These are phyloP conservation scores for Dissoconium aciculare DNA, from an alignment of 2,329 filamentous ascomycete genomes.

Conservation along the genomic window DNA sequence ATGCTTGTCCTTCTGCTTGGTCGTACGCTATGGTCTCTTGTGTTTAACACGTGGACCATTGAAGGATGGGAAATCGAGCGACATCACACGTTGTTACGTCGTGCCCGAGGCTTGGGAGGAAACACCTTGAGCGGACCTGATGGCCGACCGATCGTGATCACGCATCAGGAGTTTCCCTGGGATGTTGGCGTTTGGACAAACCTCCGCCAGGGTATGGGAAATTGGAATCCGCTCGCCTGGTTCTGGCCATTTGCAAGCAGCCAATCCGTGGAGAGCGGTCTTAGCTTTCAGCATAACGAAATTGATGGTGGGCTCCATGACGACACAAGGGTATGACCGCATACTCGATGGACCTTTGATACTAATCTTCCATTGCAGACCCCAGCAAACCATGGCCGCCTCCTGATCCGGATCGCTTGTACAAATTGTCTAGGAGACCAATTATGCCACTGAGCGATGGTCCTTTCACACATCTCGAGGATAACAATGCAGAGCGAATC, in stretches of 20 bases:
- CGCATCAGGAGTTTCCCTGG: slow-evolving; percentile 64
- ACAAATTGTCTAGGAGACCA: slow-evolving; percentile 9
- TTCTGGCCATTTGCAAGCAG: slow-evolving; percentile 49
- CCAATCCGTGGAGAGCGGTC: slow-evolving; percentile 37
- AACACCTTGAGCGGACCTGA: slow-evolving; percentile 42
- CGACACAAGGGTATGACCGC: slow-evolving; percentile 11
- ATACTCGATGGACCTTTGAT: slow-evolving; percentile 27
- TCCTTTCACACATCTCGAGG: neutral
- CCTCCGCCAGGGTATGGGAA: slow-evolving; percentile 62
- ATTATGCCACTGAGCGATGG: neutral
- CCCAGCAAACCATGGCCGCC: slow-evolving; percentile 33
- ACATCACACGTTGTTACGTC: slow-evolving; percentile 31
- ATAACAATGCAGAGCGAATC: slow-evolving; percentile 25
- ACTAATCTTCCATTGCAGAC: slow-evolving; percentile 13
- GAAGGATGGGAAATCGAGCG: slow-evolving; percentile 54
- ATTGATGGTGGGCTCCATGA: slow-evolving; percentile 45
- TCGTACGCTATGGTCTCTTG: slow-evolving; percentile 46
- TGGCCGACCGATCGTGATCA: slow-evolving; percentile 39
- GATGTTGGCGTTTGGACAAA: slow-evolving; percentile 64
- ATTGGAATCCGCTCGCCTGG: slow-evolving; percentile 50
- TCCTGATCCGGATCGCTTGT: slow-evolving; percentile 35
- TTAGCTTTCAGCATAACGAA: slow-evolving; percentile 56
- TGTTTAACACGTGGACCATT: slow-evolving; percentile 63
- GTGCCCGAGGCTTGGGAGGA: slow-evolving; percentile 38
- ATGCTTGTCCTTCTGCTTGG: slow-evolving; percentile 49